Conservation (phyloP, 345 rosid genomes). For the Aethionema arabicum region DNA sequence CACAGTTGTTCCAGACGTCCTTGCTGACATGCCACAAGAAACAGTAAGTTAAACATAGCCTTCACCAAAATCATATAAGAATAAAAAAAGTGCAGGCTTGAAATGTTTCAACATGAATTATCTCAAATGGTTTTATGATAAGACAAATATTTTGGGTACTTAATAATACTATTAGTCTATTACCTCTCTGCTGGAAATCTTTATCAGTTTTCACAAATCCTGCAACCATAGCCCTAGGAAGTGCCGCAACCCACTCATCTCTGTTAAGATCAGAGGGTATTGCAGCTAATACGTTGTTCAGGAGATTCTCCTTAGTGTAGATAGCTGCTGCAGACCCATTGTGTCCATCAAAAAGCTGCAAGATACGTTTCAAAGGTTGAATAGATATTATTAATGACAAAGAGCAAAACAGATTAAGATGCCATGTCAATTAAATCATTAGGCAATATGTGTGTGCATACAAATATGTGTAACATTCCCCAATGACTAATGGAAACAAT, state of each 20-base stretch:
- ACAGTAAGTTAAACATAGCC: slow-evolving; percentile 28
- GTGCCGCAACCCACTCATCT: slow-evolving; percentile 91
- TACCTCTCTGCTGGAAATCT: slow-evolving; percentile 87
- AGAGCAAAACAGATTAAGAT: not conserved
- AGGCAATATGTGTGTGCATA: not conserved
- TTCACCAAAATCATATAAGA: slow-evolving; percentile 20
- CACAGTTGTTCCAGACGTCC: slow-evolving; percentile 91
- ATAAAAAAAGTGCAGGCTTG: not conserved
- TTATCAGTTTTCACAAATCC: slow-evolving; percentile 99
- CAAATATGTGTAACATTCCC: not conserved
- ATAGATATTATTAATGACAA: slow-evolving; percentile 3
- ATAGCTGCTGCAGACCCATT: slow-evolving; percentile 97
- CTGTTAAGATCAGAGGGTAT: slow-evolving; percentile 83
- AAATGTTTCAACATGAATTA: not conserved
- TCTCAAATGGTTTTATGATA: not conserved
- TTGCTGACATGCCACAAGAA: slow-evolving; percentile 51
- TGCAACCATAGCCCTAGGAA: slow-evolving; percentile 96
- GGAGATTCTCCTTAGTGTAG: slow-evolving; percentile 87
- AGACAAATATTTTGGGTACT: not conserved
- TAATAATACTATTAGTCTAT: slow-evolving; percentile 41
- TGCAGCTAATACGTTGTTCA: slow-evolving; percentile 75
- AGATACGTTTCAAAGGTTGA: slow-evolving; percentile 12
- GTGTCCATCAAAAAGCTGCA: slow-evolving; percentile 98
- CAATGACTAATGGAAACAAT: not conserved
- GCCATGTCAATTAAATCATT: not conserved